Evolutionary conservation across 2,329 filamentous ascomycete species (phyloP), one percentile per base, ranked within the genome.

Genomic region (Ophiocordyceps camponoti-rufipedis): DNA sequence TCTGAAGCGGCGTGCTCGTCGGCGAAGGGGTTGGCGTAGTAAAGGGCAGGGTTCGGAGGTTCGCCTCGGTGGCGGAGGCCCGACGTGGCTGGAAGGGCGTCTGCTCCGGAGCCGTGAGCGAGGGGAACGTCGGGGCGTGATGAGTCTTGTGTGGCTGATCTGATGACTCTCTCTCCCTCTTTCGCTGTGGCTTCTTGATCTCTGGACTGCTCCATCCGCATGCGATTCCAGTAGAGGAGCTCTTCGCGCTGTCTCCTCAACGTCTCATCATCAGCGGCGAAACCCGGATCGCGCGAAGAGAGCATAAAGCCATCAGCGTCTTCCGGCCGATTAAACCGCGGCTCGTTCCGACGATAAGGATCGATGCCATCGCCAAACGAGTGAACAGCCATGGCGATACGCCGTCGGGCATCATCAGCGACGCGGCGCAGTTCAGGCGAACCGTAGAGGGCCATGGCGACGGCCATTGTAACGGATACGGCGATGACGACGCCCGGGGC

Each of bases 311-410:
- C 77, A 46, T 80, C 70, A 47, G 76, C 76, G 58, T 81, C 77
- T 56, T 81, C 77, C 44, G 77, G 77, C 12, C 77, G 65, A 56
- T 81, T 81, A 59, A 79, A 80, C 28, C 72, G 60, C 47, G 77
- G 77, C 51, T 74, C 63, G 3, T 16, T 6, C 2, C 10, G 35
- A 29, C 63, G 60, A 41, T 59, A 54, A 4, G 71, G 68, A 42
- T 67, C 63, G 57, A 78, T 69, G 51, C 66, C 68, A 47, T 80
- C 74, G 48, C 75, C 72, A 28, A 80, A 64, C 10, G 70, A 67
- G 54, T 78, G 72, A 13, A 80, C 60, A 43, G 75, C 74, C 39
- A 78, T 56, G 51, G 75, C 74, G 54, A 81, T 74, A 49, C 73
- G 70, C 48, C 75, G 71, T 48, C 76, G 74, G 47, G 79, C 64